Evolutionary conservation across 768 basidiomycete genomes (phyloP).

Genomic region (Porphyrellus cyaneotinctus): DNA sequence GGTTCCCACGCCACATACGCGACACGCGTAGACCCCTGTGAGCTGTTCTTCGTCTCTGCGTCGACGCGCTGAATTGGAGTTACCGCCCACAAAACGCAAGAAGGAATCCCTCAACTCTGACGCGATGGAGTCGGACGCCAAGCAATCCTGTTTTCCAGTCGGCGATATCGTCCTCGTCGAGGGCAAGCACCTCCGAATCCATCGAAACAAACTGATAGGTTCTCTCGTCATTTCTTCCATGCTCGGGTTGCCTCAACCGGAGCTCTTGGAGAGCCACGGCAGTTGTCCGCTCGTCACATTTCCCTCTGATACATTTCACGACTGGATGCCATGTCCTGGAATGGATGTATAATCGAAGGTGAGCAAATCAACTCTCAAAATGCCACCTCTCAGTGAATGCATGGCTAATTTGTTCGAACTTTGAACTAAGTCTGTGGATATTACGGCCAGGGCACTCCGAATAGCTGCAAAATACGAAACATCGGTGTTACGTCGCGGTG

Average conservation of each 20-base stretch:
- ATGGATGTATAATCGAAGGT: conserved; percentile 36
- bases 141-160: conserved; percentile 30
- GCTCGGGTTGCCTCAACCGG: conserved; percentile 34
- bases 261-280: conserved; percentile 28
- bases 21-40: not conserved
- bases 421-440: conserved; percentile 21
- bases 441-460: conserved; percentile 26
- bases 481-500: conserved; percentile 25
- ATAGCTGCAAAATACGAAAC: conserved; percentile 39
- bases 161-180: conserved; percentile 33
- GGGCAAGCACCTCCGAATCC: conserved; percentile 26
- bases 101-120: not conserved
- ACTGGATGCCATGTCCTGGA: conserved; percentile 30
- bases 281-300: conserved; percentile 31
- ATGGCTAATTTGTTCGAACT: conserved; percentile 24
- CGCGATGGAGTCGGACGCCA: not conserved
- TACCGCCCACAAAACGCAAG: conserved; percentile 5
- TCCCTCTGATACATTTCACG: conserved; percentile 21
- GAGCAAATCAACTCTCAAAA: conserved; percentile 6
- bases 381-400: not conserved
- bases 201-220: conserved; percentile 14
- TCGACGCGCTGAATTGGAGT: not conserved
- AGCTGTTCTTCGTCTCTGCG: no score
- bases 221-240: conserved; percentile 35
- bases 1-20: conserved; percentile 5